Conservation (phyloP, 768 basidiomycete genomes). For the Scleroderma citrinum region DNA sequence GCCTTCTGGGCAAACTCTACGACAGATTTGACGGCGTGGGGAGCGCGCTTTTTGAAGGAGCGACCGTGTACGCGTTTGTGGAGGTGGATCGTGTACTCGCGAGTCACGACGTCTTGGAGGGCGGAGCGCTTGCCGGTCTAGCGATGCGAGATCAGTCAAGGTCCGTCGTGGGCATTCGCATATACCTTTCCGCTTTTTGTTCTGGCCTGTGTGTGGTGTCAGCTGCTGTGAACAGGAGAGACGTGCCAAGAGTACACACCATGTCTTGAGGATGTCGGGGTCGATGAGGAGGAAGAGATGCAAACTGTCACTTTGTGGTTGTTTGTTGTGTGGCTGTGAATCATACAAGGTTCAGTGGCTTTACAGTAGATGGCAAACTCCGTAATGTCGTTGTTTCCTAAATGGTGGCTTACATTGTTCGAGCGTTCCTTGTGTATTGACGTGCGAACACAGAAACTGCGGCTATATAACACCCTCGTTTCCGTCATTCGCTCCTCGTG, state of each 20-base stretch:
- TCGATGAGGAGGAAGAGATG: too few species aligned
- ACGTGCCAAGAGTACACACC: slow-evolving; percentile 36
- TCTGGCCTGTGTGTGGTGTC: slow-evolving; percentile 34
- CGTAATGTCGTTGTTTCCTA: slow-evolving; percentile 14
- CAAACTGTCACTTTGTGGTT: slow-evolving; percentile 32
- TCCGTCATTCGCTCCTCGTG: too few species aligned
- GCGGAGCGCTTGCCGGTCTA: slow-evolving; percentile 91
- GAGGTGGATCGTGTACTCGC: slow-evolving; percentile 98
- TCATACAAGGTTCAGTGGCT: slow-evolving; percentile 59
- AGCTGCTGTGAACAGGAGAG: neutral
- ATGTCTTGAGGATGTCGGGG: slow-evolving; percentile 64
- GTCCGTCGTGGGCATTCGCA: slow-evolving; percentile 19
- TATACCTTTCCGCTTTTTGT: slow-evolving; percentile 28
- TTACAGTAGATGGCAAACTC: slow-evolving; percentile 35
- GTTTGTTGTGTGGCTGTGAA: slow-evolving; percentile 36
- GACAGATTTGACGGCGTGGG: slow-evolving; percentile 93
- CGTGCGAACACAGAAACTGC: too few species aligned
- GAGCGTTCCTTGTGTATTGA: neutral
- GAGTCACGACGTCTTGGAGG: slow-evolving; percentile 95
- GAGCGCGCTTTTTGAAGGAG: slow-evolving; percentile 97
- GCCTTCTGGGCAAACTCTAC: slow-evolving; percentile 86
- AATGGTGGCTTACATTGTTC: neutral
- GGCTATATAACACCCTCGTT: too few species aligned
- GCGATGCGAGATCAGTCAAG: slow-evolving; percentile 1
- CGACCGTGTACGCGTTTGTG: slow-evolving; percentile 92